Evolutionary conservation across 2,329 filamentous ascomycete genomes (phyloP), one percentile per base, ranked within the genome.

Genomic region (Penicillium occitanis): DNA sequence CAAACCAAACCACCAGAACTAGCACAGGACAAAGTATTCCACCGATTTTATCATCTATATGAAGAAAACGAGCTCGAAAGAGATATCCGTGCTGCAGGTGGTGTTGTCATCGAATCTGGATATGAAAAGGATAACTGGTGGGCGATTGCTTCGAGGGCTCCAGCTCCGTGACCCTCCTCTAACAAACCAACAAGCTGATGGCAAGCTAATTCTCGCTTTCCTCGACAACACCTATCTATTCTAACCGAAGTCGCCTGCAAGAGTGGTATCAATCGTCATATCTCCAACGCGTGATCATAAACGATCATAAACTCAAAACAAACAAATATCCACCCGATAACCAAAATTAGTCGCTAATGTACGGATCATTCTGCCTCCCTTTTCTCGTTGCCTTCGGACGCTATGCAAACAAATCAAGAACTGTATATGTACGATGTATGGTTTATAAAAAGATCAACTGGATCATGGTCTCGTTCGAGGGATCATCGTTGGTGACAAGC

Each of bases 51-150:
- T 76, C 95, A 99, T 79, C 83, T 99, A 30, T 99, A 97, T 78
- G 85, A 87, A 63, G 86, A 91, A 75, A 91, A 91, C 17, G 95
- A 99, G 81, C 82, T 99, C 66, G 93, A 97, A 75, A 84, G 87
- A 51, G 91, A 97, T 75, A 86, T 97, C 66, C 76, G 78, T 61
- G 84, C 85, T 17, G 93, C 90, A 22, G 93, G 93, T 19, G 95
- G 93, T 7, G 80, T 79, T 59, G 87, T 97, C 14, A 73, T 95
- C 28, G 89, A 91, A 70, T 88, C 87, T 67, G 95, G 95, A 40
- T 99, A 98, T 79, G 95, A 99, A 76, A 93, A 89, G 81, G 95
- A 98, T 76, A 99, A 99, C 80, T 98, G 95, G 95, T 99, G 94
- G 94, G 92, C 89, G 63, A 89, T 97, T 75, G 85, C 83, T 22